Base-by-base conservation (phyloP, 495 filamentous ascomycete genomes). In the Sordaria brevicollis region DNA sequence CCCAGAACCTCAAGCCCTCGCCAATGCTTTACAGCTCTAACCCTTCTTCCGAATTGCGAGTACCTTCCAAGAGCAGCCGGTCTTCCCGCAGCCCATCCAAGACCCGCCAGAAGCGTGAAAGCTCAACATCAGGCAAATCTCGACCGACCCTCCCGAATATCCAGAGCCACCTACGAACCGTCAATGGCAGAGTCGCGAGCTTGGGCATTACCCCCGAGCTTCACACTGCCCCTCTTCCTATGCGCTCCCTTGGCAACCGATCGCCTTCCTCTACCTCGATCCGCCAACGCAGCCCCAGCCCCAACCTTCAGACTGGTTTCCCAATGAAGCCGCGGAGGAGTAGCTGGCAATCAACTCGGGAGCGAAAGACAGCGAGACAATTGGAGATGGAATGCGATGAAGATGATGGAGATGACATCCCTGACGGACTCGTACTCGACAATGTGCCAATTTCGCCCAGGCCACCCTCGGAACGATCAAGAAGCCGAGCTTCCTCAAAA, bases 391-490 rank as follows among this genome's bases (percentile, higher is more conserved):
- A 98, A 77, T 97, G 90, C 71, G 92, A 96, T 69, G 89, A 89
- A 11, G 95, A 97, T 70, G 94, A 97, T 54, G 85, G 83, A n/a
- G 86, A 87, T 70, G 93, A 98, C 67, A 87, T 99, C 29, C 95
- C 95, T 5, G 93, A 96, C 68, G 95, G 96, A 74, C 90, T 93
- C 17, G 89, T 94, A 74, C 83, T 99, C 25, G 93, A 93, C 84
- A 98, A 98, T 74, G 92, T 99, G 8, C 95, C 95, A 0, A 88
- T 99, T n/a, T 97, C 93, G 9, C 95, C 95, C 10, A 87, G 93
- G 19, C 92, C 92, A 4, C 83, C 85, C 0, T 82, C 83, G 65
- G 90, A 93, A 72, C 86, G 92, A 62, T 80, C 84, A 5, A 76
- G 79, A 38, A 86, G 86, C 78, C 83, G 78, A 31, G 81, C 82